A percentile compares a stretch with the other conserved stretches of the same genome.
These are phyloP conservation scores for Phyllosticta citribraziliensis DNA, from an alignment of 2,329 filamentous ascomycete genomes.

Conservation along the genomic window DNA sequence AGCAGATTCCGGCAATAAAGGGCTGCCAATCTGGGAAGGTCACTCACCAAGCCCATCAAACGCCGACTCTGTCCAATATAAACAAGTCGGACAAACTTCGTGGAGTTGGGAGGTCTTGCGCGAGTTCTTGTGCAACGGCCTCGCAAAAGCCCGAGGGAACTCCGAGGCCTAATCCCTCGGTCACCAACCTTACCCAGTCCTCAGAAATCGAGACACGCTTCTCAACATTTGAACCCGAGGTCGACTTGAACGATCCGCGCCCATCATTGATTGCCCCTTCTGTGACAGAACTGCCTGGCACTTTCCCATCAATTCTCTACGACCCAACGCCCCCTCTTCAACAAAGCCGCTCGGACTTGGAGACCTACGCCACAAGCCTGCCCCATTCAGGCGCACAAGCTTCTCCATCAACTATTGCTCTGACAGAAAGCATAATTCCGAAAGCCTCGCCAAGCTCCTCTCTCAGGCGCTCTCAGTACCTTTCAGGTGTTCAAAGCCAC, in stretches of 20 bases:
- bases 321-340: background rate
- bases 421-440: background rate
- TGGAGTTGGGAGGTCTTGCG: background rate
- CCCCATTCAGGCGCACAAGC: background rate
- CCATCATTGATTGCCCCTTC: background rate
- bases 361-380: background rate
- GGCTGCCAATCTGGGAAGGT: background rate
- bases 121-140: background rate
- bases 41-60: background rate
- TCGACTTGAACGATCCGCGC: background rate
- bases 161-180: background rate
- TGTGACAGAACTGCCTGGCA: background rate
- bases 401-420: background rate
- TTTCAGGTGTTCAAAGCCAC: no score
- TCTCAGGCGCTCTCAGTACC: no score
- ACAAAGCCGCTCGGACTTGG: background rate
- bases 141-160: background rate
- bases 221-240: background rate
- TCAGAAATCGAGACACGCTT: background rate
- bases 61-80: background rate
- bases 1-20: background rate
- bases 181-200: background rate
- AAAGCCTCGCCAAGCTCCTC: background rate
- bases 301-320: background rate
- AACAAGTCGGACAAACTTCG: background rate